Evolutionary conservation across 441 rosid genomes (phyloP), one percentile per base, ranked within the genome.

Genomic region (Euphorbia corollata): DNA sequence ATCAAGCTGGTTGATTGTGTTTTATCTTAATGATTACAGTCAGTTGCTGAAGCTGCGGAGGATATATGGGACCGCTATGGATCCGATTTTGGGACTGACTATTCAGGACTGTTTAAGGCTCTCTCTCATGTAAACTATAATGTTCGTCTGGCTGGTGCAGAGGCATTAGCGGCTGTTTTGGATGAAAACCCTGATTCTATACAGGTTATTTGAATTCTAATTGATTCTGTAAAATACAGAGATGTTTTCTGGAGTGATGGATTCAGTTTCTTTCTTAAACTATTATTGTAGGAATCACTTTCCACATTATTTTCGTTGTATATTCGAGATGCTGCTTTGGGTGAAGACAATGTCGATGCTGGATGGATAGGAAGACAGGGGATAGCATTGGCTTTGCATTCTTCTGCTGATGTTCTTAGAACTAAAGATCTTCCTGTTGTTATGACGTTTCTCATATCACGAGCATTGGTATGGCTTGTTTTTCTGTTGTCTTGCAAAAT

Each of bases 21-120:
- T 51, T 60, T 9, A 5, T 16, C 30, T 73, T 67, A 32, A 36
- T 83, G 59, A 60, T 65, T 80, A 75, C 90, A 92, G 99, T 76
- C 85, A 48, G 81, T 92, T 74, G 96, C 99, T 61, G 96, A 86
- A 85, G 78, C 90, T 72, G 96, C 97, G 43, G 99, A 96, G 77
- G 96, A 88, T 83, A 65, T 96, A 67, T 96, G 98, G 99, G 97
- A 94, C 73, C 85, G 90, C 76, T 96, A 92, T 86, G 98, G 97
- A 60, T 59, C 83, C 76, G 98, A 90, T 32, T 78, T 90, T 65
- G 98, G 98, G 55, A 87, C 90, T 13, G 95, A 96, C 73, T 95
- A 91, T 82, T 84, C 96, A 5, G 87, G 89, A 56, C 83, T 92
- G 68, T 92, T 84, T 73, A 80, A 83, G 75, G 94, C 96, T 61